Percentiles rank a stretch among this genome's conserved stretches.
Conservation (phyloP, 352 stramenopile genomes). For the Blastocystis sp. region DNA sequence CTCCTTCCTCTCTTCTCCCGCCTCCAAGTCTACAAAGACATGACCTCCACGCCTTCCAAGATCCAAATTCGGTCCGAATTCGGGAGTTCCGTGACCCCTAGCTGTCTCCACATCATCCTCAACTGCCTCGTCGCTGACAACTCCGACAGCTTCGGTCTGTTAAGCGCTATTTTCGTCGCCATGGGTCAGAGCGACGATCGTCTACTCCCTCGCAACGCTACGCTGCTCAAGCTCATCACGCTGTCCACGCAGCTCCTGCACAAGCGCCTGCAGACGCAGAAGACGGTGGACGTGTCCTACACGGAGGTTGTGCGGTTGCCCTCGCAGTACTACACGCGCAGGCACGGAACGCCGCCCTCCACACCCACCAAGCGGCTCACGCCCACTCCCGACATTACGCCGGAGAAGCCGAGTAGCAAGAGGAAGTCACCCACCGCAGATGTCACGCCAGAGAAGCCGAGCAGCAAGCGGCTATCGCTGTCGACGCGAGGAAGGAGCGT, state of each 20-base stretch:
- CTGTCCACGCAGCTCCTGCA: slow-evolving; percentile 2
- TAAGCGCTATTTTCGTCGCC: not conserved
- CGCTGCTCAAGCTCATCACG: not conserved
- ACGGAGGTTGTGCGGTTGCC: not conserved
- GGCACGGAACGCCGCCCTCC: not conserved
- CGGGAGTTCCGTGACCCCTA: too few relatives aligned
- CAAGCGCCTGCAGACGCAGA: not conserved
- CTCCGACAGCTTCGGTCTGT: not conserved
- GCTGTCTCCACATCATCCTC: slow-evolving; percentile 1
- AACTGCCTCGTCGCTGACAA: not conserved
- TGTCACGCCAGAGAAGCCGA: too few relatives aligned
- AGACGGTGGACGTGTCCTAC: slow-evolving; percentile 24
- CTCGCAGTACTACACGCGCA: slow-evolving; percentile 10
- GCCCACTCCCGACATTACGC: too few relatives aligned
- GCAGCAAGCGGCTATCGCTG: too few relatives aligned
- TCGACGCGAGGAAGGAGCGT: too few relatives aligned
- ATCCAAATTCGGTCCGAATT: not conserved
- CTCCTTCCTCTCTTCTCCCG: slow-evolving; percentile 5
- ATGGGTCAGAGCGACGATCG: not conserved
- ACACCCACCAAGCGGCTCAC: not conserved
- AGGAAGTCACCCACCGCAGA: too few relatives aligned
- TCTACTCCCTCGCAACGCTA: not conserved
- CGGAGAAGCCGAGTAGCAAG: too few relatives aligned
- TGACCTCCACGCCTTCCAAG: not conserved
- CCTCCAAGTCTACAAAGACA: not conserved